Conservation (phyloP, 305 asterid species). For the Caryopteris hybrid region DNA sequence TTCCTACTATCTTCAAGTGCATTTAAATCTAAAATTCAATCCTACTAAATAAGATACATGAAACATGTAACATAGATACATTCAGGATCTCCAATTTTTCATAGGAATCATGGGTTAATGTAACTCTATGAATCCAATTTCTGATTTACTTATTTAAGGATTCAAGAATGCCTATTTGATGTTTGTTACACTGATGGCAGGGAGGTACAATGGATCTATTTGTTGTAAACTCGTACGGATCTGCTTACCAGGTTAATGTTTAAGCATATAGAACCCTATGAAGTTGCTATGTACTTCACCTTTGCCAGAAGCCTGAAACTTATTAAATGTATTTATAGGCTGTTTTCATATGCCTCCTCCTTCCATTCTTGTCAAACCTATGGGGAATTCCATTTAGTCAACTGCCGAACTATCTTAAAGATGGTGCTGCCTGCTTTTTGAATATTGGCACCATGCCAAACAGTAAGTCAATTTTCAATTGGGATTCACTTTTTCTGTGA, state of each 20-base stretch:
- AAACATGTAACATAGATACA: neutral
- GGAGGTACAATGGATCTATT: conserved; percentile 80
- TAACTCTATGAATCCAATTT: neutral
- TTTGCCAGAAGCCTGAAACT: conserved; percentile 29
- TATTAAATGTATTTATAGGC: conserved; percentile 48
- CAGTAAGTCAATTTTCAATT: conserved; percentile 47
- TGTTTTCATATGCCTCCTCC: conserved; percentile 78
- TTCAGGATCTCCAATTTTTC: neutral
- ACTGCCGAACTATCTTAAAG: conserved; percentile 75
- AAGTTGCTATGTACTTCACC: conserved; percentile 19
- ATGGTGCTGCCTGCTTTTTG: conserved; percentile 96
- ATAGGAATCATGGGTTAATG: neutral
- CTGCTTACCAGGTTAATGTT: conserved; percentile 79
- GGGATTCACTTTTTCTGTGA: neutral
- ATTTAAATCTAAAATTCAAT: neutral
- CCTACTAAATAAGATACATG: neutral
- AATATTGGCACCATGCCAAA: conserved; percentile 64
- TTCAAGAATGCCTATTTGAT: conserved; percentile 2
- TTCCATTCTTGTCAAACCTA: conserved; percentile 86
- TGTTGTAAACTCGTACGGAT: conserved; percentile 90
- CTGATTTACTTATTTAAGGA: conserved; percentile 1
- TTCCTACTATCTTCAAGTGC: neutral
- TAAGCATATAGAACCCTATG: conserved; percentile 4
- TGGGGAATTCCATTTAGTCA: conserved; percentile 91
- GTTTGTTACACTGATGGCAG: conserved; percentile 40